Percentiles rank a stretch among this genome's conserved stretches.
Evolutionary conservation across 208 protist species (phyloP).

Genomic region (Leishmania braziliensis): DNA sequence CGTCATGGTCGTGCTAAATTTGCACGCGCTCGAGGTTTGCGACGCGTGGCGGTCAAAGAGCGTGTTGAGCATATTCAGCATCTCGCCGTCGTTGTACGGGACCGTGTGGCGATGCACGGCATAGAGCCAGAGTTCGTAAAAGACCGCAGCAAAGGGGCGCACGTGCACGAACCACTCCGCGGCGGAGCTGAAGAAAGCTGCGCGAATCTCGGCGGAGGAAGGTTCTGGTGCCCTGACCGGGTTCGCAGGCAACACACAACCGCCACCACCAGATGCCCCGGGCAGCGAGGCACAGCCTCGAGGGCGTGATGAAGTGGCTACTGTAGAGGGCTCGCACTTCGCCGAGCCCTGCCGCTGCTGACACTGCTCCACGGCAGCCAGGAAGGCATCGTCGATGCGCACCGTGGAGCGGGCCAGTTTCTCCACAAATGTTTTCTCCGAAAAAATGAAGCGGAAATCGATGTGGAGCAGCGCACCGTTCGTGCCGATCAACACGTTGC

Average conservation of each 20-base stretch:
- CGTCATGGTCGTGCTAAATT: conserved; percentile 51
- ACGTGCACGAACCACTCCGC: conserved; percentile 76
- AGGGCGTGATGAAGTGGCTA: background rate
- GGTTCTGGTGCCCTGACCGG: background rate
- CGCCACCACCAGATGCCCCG: background rate
- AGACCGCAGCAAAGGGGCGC: conserved; percentile 54
- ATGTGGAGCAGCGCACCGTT: conserved; percentile 82
- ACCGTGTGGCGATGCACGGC: conserved; percentile 50
- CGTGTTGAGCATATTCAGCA: conserved; percentile 48
- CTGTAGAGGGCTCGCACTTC: background rate
- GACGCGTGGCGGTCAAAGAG: conserved; percentile 54
- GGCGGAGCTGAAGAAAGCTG: conserved; percentile 59
- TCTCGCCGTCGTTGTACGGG: conserved; percentile 28
- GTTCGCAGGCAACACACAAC: background rate
- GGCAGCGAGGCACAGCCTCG: background rate
- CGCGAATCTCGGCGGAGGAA: conserved; percentile 29
- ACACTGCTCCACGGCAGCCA: conserved; percentile 38
- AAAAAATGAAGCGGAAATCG: conserved; percentile 81
- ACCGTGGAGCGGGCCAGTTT: conserved; percentile 43
- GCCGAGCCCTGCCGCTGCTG: conserved; percentile 19
- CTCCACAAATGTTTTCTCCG: conserved; percentile 61
- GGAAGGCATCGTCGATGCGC: conserved; percentile 52
- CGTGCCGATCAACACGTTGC: conserved; percentile 79
- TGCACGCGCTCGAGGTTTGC: conserved; percentile 29
- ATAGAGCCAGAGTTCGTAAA: conserved; percentile 69